These are phyloP conservation scores for Podila epicladia DNA, from an alignment of 192 early-diverging fungal genomes.

Conservation along the genomic window DNA sequence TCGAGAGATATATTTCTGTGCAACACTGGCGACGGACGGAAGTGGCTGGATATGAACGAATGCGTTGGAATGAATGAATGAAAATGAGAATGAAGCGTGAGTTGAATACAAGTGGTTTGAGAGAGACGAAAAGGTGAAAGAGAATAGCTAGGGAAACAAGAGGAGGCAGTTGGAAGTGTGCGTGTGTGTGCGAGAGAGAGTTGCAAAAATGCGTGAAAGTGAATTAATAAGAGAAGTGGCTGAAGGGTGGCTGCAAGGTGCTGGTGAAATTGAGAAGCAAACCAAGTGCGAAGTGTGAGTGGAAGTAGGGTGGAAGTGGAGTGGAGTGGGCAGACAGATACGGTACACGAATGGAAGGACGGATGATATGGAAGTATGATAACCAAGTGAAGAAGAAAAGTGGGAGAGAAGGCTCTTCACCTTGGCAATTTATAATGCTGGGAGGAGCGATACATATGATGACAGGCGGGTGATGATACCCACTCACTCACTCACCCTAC, in stretches of 20 bases:
- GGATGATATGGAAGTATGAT: too few relatives aligned
- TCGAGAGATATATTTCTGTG: background rate
- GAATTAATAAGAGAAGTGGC: background rate
- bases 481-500: too few relatives aligned
- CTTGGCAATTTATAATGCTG: too few relatives aligned
- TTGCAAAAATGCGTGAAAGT: background rate
- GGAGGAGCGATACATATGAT: too few relatives aligned
- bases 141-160: background rate
- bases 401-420: too few relatives aligned
- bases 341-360: background rate
- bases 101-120: background rate
- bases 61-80: too few relatives aligned
- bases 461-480: too few relatives aligned
- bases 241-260: background rate
- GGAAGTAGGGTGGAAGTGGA: background rate
- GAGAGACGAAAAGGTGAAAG: background rate
- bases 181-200: background rate
- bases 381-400: too few relatives aligned
- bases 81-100: background rate
- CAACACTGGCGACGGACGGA: too few relatives aligned
- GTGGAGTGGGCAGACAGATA: background rate
- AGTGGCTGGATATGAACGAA: too few relatives aligned
- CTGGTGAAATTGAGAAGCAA: constrained; percentile 1
- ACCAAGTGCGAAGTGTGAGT: background rate
- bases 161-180: background rate